Percentiles rank a stretch among this genome's conserved stretches.
phyloP scores from a whole-genome alignment of 495 filamentous ascomycete species.

The Neurospora sp. region DNA sequence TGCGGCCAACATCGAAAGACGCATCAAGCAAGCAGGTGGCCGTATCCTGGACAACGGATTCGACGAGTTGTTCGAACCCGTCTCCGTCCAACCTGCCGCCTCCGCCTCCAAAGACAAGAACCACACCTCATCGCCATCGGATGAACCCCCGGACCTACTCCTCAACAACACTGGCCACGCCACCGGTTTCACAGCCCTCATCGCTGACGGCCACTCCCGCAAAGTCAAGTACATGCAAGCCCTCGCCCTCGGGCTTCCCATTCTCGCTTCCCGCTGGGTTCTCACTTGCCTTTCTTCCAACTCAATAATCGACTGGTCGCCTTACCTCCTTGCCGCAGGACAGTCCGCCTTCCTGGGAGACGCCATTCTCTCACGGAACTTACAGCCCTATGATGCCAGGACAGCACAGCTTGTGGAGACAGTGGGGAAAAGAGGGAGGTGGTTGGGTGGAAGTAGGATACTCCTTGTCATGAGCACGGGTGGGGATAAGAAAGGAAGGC shows the following conservation, averaged over 20 bases:
- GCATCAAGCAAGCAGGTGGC: conserved; percentile 54
- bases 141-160: conserved; percentile 17
- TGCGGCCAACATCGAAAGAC: conserved; percentile 27
- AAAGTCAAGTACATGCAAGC: conserved; percentile 92
- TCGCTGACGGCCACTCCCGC: conserved; percentile 80
- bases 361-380: conserved; percentile 61
- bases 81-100: conserved; percentile 17
- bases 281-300: conserved; percentile 54
- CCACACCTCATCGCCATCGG: background rate
- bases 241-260: conserved; percentile 80
- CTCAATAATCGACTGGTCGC: conserved; percentile 57
- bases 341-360: conserved; percentile 67
- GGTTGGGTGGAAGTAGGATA: conserved; percentile 57
- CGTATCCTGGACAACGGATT: conserved; percentile 65
- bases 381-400: conserved; percentile 48
- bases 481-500: background rate
- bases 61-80: conserved; percentile 65
- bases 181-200: conserved; percentile 71
- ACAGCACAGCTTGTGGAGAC: conserved; percentile 46
- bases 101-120: background rate
- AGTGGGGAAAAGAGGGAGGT: conserved; percentile 44
- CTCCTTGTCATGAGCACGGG: conserved; percentile 54
- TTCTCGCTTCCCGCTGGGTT: conserved; percentile 72
- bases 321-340: conserved; percentile 80
- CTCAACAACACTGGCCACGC: conserved; percentile 35